Evolutionary conservation across 768 basidiomycete genomes (phyloP).

Genomic region (Suillus fuscotomentosus): DNA sequence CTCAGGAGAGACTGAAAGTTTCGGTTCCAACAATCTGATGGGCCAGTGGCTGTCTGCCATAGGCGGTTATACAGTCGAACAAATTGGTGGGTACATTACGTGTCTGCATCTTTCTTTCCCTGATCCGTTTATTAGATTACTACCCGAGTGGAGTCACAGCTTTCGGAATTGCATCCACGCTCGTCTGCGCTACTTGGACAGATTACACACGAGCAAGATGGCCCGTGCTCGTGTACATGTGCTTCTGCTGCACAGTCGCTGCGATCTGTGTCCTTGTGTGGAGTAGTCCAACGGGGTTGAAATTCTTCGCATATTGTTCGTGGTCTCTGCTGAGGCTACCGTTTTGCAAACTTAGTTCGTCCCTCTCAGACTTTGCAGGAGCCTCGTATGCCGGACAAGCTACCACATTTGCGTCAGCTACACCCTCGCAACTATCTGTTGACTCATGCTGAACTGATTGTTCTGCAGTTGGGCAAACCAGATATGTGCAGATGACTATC

Average conservation of each 20-base stretch:
- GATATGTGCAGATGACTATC: conserved; percentile 67
- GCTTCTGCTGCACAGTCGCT: conserved; percentile 49
- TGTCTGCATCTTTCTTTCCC: neutral
- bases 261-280: conserved; percentile 61
- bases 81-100: conserved; percentile 42
- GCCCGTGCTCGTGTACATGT: conserved; percentile 67
- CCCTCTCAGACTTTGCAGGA: conserved; percentile 49
- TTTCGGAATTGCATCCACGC: conserved; percentile 60
- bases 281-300: conserved; percentile 57
- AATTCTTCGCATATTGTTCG: conserved; percentile 75
- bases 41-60: conserved; percentile 67
- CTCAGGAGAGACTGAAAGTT: conserved; percentile 66
- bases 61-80: conserved; percentile 61
- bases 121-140: conserved; percentile 37
- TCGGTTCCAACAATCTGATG: conserved; percentile 72
- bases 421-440: neutral
- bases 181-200: conserved; percentile 63
- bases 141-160: conserved; percentile 68
- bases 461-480: conserved; percentile 72
- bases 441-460: conserved; percentile 1
- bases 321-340: conserved; percentile 8
- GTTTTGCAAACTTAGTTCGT: neutral
- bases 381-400: conserved; percentile 77
- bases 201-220: conserved; percentile 56
- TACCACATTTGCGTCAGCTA: conserved; percentile 64